A percentile compares a stretch with the other conserved stretches of the same genome.
phyloP scores from a whole-genome alignment of 2,329 filamentous ascomycete genomes.

The Trichoderma simmonsii region DNA sequence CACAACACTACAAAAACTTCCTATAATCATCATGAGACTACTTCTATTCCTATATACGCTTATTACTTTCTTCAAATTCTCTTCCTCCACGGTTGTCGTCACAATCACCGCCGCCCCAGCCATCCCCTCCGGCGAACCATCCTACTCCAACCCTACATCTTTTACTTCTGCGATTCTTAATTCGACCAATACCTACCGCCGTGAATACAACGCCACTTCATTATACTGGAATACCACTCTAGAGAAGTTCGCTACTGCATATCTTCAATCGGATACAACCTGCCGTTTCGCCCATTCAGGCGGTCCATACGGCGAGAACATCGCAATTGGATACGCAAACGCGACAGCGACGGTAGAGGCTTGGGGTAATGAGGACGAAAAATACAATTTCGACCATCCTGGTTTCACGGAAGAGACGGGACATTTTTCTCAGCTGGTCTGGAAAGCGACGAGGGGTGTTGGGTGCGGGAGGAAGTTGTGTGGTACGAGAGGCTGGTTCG shows the following conservation, averaged over 20 bases:
- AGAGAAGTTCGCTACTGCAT: constrained; percentile 51
- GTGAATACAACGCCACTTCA: constrained; percentile 56
- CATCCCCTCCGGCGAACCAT: constrained; percentile 37
- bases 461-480: constrained; percentile 52
- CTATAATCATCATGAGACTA: neutral
- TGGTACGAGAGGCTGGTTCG: constrained; percentile 55
- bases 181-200: constrained; percentile 64
- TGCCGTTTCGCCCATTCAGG: constrained; percentile 55
- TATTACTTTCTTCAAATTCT: neutral
- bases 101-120: constrained; percentile 35
- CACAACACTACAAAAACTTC: neutral
- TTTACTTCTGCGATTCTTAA: constrained; percentile 59
- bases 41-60: neutral
- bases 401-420: constrained; percentile 60
- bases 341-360: constrained; percentile 57
- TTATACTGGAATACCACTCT: constrained; percentile 66
- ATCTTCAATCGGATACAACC: constrained; percentile 39
- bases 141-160: constrained; percentile 28
- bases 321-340: constrained; percentile 64
- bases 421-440: constrained; percentile 72
- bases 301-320: constrained; percentile 70
- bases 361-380: constrained; percentile 55
- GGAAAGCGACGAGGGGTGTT: constrained; percentile 59
- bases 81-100: constrained; percentile 16
- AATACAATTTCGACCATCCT: constrained; percentile 57